Evolutionary conservation across 116 monocot genomes (phyloP), one percentile per base, ranked within the genome.

Genomic region (Thalassia testudinum): DNA sequence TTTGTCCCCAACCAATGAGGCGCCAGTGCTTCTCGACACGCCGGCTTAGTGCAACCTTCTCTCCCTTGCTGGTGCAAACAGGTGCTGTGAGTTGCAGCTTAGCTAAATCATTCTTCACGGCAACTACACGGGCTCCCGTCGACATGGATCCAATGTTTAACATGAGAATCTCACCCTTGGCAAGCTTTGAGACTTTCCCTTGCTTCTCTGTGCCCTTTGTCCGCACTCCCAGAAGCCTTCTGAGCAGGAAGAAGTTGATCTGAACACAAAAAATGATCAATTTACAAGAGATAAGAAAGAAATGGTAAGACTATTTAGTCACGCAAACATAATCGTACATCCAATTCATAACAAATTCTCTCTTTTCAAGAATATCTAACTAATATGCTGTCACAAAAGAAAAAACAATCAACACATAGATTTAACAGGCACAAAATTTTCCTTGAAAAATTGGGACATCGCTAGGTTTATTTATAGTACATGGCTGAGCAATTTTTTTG

Each of bases 11-110:
- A 1, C 93, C 93, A 19, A 95, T 95, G 24, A 95, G 84, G 3
- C 93, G 83, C 93, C 88, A 95, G 55, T 95, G 93, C 55, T 95
- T 87, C 76, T 95, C 87, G 10, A 95, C 93, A 19, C 93, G 75
- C n/a, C 84, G 69, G 64, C 93, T 95, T n/a, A 95, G 78, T 0
- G 93, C 85, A 47, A 95, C 73, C 68, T 87, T 95, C 78, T 95
- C 93, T 0, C 88, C 88, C 60, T 65, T 73, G 74, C 85, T 87
- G 7, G 93, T 95, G 70, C 93, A 95, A 24, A 95, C 87, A 1
- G 93, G 87, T 25, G 88, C 75, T 10, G 84, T 95, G 27, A 95
- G 81, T 67, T 80, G 80, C 40, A 95, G 72, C 59, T 95, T 95
- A 0, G 93, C 93, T 6, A 95, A 60, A 65, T 95, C 93, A 22